Conservation (phyloP, 2,329 filamentous ascomycete genomes). For the Pseudocercospora fijiensis region DNA sequence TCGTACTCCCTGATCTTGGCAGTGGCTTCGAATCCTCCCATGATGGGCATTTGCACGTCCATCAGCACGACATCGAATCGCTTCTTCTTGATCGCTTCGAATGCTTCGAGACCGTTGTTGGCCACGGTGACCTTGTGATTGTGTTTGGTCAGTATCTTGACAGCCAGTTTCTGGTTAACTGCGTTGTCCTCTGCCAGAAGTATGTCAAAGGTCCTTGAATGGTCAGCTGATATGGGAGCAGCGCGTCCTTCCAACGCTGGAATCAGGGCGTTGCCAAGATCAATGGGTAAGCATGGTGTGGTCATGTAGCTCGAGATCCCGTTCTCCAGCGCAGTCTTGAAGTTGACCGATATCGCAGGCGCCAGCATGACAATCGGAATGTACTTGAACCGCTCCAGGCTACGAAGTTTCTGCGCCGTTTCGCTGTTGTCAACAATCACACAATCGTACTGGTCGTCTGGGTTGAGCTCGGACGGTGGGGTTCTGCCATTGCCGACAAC, state of each 20-base stretch:
- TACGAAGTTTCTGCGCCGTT: slow-evolving; percentile 79
- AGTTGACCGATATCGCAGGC: slow-evolving; percentile 81
- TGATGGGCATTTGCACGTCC: slow-evolving; percentile 99
- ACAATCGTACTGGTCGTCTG: slow-evolving; percentile 77
- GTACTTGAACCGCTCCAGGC: slow-evolving; percentile 95
- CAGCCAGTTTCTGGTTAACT: slow-evolving; percentile 92
- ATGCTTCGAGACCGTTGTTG: slow-evolving; percentile 88
- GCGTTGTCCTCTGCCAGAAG: slow-evolving; percentile 94
- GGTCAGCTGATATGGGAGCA: slow-evolving; percentile 86
- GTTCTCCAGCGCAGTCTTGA: slow-evolving; percentile 90
- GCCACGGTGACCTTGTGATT: slow-evolving; percentile 91
- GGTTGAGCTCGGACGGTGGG: slow-evolving; percentile 52
- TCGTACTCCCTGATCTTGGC: slow-evolving; percentile 96
- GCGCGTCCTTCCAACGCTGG: slow-evolving; percentile 91
- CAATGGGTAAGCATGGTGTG: slow-evolving; percentile 88
- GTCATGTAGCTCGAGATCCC: slow-evolving; percentile 99
- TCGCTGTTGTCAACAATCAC: slow-evolving; percentile 94
- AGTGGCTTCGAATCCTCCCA: slow-evolving; percentile 97
- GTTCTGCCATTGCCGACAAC: slow-evolving; percentile 75
- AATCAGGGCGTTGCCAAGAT: slow-evolving; percentile 93
- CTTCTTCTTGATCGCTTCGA: slow-evolving; percentile 87
- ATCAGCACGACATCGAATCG: slow-evolving; percentile 96
- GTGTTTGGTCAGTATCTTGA: slow-evolving; percentile 97
- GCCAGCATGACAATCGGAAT: slow-evolving; percentile 92
- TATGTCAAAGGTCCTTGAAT: slow-evolving; percentile 93